Conservation (phyloP, 83 land plant genomes). For the Thuja plicata region DNA sequence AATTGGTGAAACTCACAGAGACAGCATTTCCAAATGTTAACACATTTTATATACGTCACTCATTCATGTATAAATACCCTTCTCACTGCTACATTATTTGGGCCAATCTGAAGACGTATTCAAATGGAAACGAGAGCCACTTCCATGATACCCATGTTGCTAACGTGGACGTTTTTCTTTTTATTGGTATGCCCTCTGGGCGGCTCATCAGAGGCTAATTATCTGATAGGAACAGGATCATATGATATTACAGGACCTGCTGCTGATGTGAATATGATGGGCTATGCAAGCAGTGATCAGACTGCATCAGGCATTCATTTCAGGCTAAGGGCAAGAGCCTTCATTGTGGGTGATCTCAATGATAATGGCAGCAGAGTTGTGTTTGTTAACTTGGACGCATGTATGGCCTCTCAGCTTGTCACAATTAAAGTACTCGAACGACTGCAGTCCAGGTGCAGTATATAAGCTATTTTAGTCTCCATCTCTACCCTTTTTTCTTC, state of each 20-base stretch:
- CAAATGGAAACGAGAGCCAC: neutral
- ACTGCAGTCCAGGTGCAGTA: conserved; percentile 48
- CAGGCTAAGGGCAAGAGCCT: conserved; percentile 58
- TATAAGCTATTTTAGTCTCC: neutral
- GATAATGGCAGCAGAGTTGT: conserved; percentile 44
- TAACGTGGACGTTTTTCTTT: neutral
- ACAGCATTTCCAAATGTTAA: neutral
- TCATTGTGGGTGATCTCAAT: conserved; percentile 56
- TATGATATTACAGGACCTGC: conserved; percentile 80
- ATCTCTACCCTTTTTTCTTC: neutral
- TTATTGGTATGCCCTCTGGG: neutral
- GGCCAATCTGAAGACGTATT: neutral
- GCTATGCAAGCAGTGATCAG: conserved; percentile 63
- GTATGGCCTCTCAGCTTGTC: conserved; percentile 69
- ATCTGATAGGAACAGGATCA: conserved; percentile 64
- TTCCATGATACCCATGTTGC: neutral
- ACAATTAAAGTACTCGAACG: conserved; percentile 61
- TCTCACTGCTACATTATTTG: neutral
- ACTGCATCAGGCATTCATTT: conserved; percentile 59
- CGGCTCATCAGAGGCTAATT: conserved; percentile 21
- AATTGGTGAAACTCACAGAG: neutral
- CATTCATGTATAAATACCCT: neutral
- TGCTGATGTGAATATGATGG: conserved; percentile 76
- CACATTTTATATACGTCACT: neutral
- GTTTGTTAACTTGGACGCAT: conserved; percentile 75